Conservation (phyloP, 768 basidiomycete genomes). For the Tylopilus rubrobrunneus region DNA sequence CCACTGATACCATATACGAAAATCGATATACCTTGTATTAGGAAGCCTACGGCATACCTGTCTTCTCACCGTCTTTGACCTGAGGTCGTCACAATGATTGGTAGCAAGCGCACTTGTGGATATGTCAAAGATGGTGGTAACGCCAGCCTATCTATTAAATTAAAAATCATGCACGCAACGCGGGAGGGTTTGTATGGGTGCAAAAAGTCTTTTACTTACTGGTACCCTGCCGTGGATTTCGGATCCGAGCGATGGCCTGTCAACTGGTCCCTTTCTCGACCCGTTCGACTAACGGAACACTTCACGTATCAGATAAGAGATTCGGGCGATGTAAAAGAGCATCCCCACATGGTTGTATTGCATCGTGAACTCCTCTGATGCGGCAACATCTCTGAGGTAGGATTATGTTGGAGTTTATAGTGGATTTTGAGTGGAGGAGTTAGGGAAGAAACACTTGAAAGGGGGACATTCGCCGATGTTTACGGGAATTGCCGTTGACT, state of each 20-base stretch:
- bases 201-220: not conserved
- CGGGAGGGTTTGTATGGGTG: slow-evolving; percentile 1
- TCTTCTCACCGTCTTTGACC: slow-evolving; percentile 12
- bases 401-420: not conserved
- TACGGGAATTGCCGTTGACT: slow-evolving; percentile 12
- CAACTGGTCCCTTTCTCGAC: slow-evolving; percentile 14
- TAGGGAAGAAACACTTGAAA: not conserved
- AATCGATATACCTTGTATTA: slow-evolving; percentile 25
- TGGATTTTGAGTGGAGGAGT: slow-evolving; percentile 2
- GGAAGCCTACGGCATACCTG: slow-evolving; percentile 20
- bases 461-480: not conserved
- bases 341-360: slow-evolving; percentile 27
- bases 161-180: slow-evolving; percentile 1
- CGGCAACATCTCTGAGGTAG: not conserved
- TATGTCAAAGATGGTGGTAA: not conserved
- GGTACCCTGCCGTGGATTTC: slow-evolving; percentile 1
- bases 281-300: slow-evolving; percentile 1
- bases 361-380: not conserved
- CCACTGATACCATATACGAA: slow-evolving; percentile 16
- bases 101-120: not conserved
- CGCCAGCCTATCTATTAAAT: not conserved
- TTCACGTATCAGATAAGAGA: slow-evolving; percentile 7
- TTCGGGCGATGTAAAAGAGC: slow-evolving; percentile 4
- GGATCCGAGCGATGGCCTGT: slow-evolving; percentile 4
- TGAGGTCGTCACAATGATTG: slow-evolving; percentile 2